Conservation (phyloP, 306 rosid genomes). For the Dalbergia oliveri region DNA sequence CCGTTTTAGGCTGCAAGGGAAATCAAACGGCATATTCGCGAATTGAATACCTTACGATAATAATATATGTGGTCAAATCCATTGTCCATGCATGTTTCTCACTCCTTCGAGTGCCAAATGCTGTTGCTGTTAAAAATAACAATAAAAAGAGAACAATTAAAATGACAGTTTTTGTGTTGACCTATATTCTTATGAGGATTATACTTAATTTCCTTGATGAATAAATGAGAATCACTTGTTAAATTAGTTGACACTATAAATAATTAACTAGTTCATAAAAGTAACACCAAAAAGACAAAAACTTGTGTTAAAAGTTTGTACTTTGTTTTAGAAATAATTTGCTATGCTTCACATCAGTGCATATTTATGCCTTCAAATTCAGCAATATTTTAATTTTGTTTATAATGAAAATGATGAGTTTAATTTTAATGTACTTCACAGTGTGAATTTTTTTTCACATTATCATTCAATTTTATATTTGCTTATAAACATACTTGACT, state of each 20-base stretch:
- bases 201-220: slow-evolving; percentile 2
- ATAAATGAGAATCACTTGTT: background rate
- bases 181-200: background rate
- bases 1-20: slow-evolving; percentile 65
- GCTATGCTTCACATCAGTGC: too few species aligned
- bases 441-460: too few species aligned
- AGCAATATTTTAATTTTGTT: too few species aligned
- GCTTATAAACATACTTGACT: too few species aligned
- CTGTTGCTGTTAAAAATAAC: slow-evolving; percentile 55
- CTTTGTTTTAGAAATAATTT: too few species aligned
- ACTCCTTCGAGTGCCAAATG: slow-evolving; percentile 66
- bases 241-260: background rate
- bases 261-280: background rate
- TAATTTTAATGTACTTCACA: too few species aligned
- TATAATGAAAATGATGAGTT: too few species aligned
- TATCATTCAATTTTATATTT: too few species aligned
- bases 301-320: too few species aligned
- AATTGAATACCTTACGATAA: slow-evolving; percentile 48
- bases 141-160: background rate
- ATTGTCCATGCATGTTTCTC: slow-evolving; percentile 66
- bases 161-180: background rate
- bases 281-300: background rate
- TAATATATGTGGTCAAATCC: slow-evolving; percentile 49
- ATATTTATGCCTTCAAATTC: too few species aligned
- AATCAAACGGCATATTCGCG: slow-evolving; percentile 59